Evolutionary conservation across 2,329 filamentous ascomycete genomes (phyloP).

Genomic region (Leptographium flavum): DNA sequence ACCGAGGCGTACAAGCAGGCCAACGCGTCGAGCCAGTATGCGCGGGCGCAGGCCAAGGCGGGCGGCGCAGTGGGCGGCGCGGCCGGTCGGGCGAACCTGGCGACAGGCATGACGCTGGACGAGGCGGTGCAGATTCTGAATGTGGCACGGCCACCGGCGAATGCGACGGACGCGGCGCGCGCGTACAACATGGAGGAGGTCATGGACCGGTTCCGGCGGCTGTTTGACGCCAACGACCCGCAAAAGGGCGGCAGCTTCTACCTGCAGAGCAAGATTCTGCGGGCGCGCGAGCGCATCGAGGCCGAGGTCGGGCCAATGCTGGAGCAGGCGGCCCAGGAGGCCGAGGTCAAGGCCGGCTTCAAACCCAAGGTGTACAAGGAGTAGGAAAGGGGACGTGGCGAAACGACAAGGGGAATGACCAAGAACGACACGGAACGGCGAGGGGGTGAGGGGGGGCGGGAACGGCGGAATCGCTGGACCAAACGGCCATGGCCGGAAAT

Average conservation of each 20-base stretch:
- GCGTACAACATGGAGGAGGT: constrained; percentile 56
- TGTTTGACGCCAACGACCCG: constrained; percentile 91
- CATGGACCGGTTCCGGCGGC: constrained; percentile 76
- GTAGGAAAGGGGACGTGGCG: constrained; percentile 9
- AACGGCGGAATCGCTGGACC: no score
- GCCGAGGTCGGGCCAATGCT: constrained; percentile 62
- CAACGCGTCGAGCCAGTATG: constrained; percentile 70
- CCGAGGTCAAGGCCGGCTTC: constrained; percentile 73
- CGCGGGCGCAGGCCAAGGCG: constrained; percentile 53
- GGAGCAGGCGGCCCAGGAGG: constrained; percentile 58
- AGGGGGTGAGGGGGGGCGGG: no score
- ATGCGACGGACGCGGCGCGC: background rate
- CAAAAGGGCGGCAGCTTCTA: constrained; percentile 96
- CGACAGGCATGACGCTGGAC: constrained; percentile 74
- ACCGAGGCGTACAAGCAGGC: constrained; percentile 93
- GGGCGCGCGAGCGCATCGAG: constrained; percentile 86
- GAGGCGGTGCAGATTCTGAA: constrained; percentile 97
- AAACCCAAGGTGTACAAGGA: constrained; percentile 94
- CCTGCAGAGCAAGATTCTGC: constrained; percentile 88
- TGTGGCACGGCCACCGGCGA: constrained; percentile 63
- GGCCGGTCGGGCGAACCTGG: constrained; percentile 29
- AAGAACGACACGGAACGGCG: background rate
- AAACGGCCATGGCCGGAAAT: no score
- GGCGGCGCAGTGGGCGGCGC: constrained; percentile 34
- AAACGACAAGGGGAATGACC: background rate